Conservation (phyloP, 1,284 basidiomycete genomes). For the Ustilago bromivora region DNA sequence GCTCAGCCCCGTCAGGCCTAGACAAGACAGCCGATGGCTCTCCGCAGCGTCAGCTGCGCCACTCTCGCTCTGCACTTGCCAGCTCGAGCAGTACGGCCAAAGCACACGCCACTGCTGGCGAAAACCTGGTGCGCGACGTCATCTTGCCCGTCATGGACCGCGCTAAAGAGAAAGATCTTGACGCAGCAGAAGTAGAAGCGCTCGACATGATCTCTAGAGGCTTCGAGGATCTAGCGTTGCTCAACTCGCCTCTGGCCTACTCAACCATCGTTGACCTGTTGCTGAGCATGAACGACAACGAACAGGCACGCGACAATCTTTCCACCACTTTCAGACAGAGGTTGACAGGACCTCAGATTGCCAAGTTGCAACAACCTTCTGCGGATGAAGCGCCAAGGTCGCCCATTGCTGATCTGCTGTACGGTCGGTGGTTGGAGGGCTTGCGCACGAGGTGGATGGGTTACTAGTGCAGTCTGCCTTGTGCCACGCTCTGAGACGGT, state of each 20-base stretch:
- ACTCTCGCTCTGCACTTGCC: constrained; percentile 44
- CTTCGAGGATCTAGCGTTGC: constrained; percentile 83
- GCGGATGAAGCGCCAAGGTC: constrained; percentile 69
- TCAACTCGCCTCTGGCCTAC: constrained; percentile 86
- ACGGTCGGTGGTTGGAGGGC: constrained; percentile 94
- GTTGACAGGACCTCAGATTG: constrained; percentile 30
- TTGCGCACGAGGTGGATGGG: constrained; percentile 71
- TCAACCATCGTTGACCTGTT: constrained; percentile 87
- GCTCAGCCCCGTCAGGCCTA: constrained; percentile 29
- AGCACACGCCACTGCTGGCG: constrained; percentile 45
- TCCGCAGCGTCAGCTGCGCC: constrained; percentile 27
- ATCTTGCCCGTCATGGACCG: constrained; percentile 61
- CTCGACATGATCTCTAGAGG: constrained; percentile 89
- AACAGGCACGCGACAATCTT: constrained; percentile 48
- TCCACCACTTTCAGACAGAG: constrained; percentile 55
- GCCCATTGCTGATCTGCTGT: constrained; percentile 91
- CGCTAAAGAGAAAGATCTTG: constrained; percentile 76
- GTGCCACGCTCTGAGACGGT: constrained; percentile 1
- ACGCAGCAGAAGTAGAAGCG: constrained; percentile 86
- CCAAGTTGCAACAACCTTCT: constrained; percentile 29
- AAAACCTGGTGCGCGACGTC: constrained; percentile 57
- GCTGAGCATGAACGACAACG: constrained; percentile 80
- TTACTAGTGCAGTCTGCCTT: constrained; percentile 23
- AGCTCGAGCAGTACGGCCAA: constrained; percentile 32
- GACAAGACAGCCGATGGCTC: constrained; percentile 21